A percentile compares a stretch with the other conserved stretches of the same genome.
Conservation (phyloP, 73 alveolate genomes). For the Stentor roeselii region DNA sequence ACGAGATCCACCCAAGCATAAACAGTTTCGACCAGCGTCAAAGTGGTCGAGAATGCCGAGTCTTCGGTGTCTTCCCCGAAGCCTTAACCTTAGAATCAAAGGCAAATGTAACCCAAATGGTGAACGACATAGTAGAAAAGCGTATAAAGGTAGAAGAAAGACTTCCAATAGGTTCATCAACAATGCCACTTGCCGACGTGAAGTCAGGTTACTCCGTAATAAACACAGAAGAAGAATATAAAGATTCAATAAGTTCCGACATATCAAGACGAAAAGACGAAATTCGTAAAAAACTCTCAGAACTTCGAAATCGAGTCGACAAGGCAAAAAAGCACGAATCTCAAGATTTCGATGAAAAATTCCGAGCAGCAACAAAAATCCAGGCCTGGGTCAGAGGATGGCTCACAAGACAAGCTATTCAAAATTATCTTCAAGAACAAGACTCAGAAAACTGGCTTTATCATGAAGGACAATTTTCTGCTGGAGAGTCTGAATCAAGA, state of each 20-base stretch:
- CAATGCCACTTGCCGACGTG: constrained; percentile 13
- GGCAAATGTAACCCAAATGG: not conserved
- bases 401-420: constrained; percentile 1
- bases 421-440: not conserved
- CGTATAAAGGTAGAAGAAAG: not conserved
- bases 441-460: not conserved
- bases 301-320: not conserved
- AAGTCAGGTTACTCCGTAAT: not conserved
- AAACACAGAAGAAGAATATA: constrained; percentile 15
- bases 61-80: constrained; percentile 10
- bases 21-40: not conserved
- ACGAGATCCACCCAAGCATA: not conserved
- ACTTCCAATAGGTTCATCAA: not conserved
- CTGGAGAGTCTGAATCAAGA: not conserved
- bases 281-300: constrained; percentile 1
- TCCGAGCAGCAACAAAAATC: constrained; percentile 13
- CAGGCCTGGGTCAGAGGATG: constrained; percentile 28
- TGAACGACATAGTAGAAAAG: constrained; percentile 18
- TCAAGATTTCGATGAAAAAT: constrained; percentile 4
- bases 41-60: constrained; percentile 17
- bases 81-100: not conserved
- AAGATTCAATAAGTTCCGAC: not conserved
- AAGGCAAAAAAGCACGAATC: not conserved
- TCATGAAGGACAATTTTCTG: not conserved
- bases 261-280: constrained; percentile 13